Evolutionary conservation across 73 alveolate species (phyloP).

Genomic region (Paramecium caudatum): DNA sequence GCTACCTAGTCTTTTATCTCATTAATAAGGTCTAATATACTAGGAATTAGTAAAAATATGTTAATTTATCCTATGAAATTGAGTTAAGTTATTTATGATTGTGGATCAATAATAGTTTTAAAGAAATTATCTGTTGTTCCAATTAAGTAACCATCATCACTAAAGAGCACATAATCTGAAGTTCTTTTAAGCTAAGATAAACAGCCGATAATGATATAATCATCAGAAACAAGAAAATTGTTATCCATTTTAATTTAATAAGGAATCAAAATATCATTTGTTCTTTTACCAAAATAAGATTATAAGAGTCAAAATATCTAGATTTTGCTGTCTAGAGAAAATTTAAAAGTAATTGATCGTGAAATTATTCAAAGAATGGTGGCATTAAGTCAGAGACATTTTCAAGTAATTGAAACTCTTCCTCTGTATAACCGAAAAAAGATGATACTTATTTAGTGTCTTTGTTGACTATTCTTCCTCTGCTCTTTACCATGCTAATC

Average conservation of each 20-base stretch:
- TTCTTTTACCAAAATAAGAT: constrained; percentile 16
- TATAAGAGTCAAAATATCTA: not conserved
- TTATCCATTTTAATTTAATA: constrained; percentile 46
- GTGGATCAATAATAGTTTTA: not conserved
- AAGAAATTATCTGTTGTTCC: constrained; percentile 40
- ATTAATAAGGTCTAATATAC: not conserved
- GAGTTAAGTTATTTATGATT: not conserved
- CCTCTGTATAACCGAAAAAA: not conserved
- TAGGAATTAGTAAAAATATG: not conserved
- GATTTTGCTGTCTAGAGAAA: constrained; percentile 21
- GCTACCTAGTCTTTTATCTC: constrained; percentile 21
- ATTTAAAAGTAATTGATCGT: constrained; percentile 26
- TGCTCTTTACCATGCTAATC: constrained; percentile 42
- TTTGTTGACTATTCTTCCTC: constrained; percentile 25
- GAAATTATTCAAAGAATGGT: not conserved
- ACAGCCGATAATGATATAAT: constrained; percentile 33
- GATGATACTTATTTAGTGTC: not conserved
- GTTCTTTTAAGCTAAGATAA: not conserved
- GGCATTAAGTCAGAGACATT: constrained; percentile 27
- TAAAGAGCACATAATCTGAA: constrained; percentile 43
- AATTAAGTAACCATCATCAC: constrained; percentile 24
- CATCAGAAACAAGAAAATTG: constrained; percentile 33
- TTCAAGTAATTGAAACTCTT: constrained; percentile 2
- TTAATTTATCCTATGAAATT: not conserved
- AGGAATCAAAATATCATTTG: not conserved